phyloP scores from a whole-genome alignment of 345 rosid genomes.

The Carallia pectinifolia region DNA sequence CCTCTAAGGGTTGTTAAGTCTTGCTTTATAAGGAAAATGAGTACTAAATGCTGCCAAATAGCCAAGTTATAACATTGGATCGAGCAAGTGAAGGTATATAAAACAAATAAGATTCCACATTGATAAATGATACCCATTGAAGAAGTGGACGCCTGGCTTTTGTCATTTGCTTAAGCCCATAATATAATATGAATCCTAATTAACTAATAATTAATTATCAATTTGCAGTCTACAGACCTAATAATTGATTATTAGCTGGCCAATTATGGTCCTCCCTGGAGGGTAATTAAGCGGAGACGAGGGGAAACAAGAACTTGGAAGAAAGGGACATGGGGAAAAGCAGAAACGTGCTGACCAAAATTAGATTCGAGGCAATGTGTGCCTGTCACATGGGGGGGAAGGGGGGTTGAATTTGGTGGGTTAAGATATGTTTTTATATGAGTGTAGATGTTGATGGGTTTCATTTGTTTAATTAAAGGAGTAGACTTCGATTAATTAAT shows the following conservation, averaged over 20 bases:
- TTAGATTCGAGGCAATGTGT: slow-evolving; percentile 65
- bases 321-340: slow-evolving; percentile 32
- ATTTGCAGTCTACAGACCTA: no score
- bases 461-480: slow-evolving; percentile 21
- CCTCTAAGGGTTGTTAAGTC: no score
- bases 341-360: slow-evolving; percentile 45
- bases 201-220: not conserved
- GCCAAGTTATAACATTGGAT: slow-evolving; percentile 7
- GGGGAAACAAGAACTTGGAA: slow-evolving; percentile 27
- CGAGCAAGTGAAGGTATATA: not conserved
- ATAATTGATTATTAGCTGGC: slow-evolving; percentile 13
- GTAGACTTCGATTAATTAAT: slow-evolving; percentile 6
- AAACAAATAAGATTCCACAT: slow-evolving; percentile 38
- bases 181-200: slow-evolving; percentile 21
- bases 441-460: not conserved
- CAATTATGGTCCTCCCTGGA: slow-evolving; percentile 16
- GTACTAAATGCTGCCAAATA: not conserved
- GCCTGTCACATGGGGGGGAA: slow-evolving; percentile 66
- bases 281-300: slow-evolving; percentile 12
- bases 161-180: slow-evolving; percentile 33
- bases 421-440: slow-evolving; percentile 13
- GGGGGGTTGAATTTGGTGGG: not conserved
- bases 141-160: slow-evolving; percentile 36
- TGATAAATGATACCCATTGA: slow-evolving; percentile 11
- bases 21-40: not conserved